Evolutionary conservation across 1,284 basidiomycete species (phyloP).

Genomic region (Rhodotorula sp.): DNA sequence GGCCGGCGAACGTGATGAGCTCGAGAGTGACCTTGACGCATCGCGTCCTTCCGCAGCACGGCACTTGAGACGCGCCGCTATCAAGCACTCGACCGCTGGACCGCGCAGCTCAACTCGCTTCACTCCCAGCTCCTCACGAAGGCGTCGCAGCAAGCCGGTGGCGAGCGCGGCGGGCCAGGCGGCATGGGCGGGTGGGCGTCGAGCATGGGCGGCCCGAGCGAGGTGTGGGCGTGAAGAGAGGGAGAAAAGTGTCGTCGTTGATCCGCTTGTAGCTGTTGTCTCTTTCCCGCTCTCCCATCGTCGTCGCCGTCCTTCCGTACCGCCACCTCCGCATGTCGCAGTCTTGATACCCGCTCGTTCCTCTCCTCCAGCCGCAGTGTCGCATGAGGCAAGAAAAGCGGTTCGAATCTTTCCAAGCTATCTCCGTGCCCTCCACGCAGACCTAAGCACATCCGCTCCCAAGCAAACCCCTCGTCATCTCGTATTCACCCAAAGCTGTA

Average conservation of each 20-base stretch:
- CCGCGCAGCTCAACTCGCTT: constrained; percentile 69
- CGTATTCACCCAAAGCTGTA: background rate
- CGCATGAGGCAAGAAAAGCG: background rate
- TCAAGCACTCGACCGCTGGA: constrained; percentile 76
- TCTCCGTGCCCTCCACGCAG: too few relatives aligned
- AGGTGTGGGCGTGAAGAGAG: background rate
- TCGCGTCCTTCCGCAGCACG: constrained; percentile 59
- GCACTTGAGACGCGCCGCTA: constrained; percentile 81
- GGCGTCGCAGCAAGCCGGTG: constrained; percentile 37
- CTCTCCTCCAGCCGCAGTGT: background rate
- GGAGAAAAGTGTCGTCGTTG: too few relatives aligned
- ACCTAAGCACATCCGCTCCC: background rate
- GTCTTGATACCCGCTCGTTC: background rate
- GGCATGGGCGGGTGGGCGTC: background rate
- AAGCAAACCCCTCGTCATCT: background rate
- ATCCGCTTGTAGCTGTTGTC: background rate
- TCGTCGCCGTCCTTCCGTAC: background rate
- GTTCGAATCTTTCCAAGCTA: background rate
- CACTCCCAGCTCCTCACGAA: constrained; percentile 73
- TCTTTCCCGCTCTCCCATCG: background rate
- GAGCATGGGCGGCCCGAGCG: background rate
- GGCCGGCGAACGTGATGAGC: background rate
- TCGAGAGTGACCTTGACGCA: background rate
- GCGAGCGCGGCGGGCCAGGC: background rate
- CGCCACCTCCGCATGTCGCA: background rate